Evolutionary conservation across 352 stramenopile genomes (phyloP), one percentile per base, ranked within the genome.

Genomic region (Blastocystis sp.): DNA sequence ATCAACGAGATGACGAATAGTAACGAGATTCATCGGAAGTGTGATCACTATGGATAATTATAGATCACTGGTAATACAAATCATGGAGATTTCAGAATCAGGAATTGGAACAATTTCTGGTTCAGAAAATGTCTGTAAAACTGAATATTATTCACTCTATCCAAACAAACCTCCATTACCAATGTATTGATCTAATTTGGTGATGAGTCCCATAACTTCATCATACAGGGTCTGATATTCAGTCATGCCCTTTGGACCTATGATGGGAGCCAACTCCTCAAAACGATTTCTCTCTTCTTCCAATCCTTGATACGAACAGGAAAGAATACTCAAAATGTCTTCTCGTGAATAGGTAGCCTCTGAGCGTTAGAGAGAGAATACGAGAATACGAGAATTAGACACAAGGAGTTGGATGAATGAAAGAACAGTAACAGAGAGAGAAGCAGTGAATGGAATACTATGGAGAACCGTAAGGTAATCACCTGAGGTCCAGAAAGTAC

Each of bases 161-260:
- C 1, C 37, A 69, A 4, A 69, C 24, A 9, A 24, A 78, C 66
- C 37, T 21, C 11, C 1, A 11, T 46, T 46, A 19, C 27, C 21
- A 16, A 78, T 39, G 12, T 37, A 16, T 5, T 42, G 27, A n/a
- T 83, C 71, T 35, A 83, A 27, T 54, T 32, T 83, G 4, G 46
- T 49, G 71, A 83, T 65, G 14, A 29, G 21, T 2, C 43, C 71
- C 49, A 42, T 39, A 3, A 54, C 71, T 32, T 83, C 51, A 0
- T 65, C 46, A 56, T 39, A 83, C 24, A 66, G 35, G 32, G 24
- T 29, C 46, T 57, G 19, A 32, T 83, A 83, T 37, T 83, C 71
- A 9, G 19, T n/a, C 49, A 27, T 42, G 16, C 21, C 51, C 14
- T 49, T 27, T 6, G 12, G 49, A n/a, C 29, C 54, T 14, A 83